Evolutionary conservation across 768 basidiomycete species (phyloP), one percentile per base, ranked within the genome.

Genomic region (Chlorophyllum brunneum): DNA sequence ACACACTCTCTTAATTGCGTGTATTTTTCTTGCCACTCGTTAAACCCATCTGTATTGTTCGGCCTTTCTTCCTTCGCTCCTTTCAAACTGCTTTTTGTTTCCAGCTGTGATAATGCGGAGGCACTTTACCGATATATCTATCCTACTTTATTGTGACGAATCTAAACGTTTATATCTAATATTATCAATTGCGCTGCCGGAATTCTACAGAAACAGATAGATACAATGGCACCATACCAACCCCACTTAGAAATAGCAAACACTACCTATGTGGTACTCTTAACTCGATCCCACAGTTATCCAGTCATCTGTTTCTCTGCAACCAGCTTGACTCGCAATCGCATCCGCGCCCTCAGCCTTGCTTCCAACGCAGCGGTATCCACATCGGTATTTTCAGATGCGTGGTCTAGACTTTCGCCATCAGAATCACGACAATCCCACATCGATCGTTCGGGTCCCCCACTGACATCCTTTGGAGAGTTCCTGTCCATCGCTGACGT

Each of bases 341-440:
- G 77, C 34, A 78, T 76, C 58, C 75, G 76, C 45, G 63, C 65
- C 46, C 79, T 76, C 56, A 82, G 66, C 50, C 65, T 68, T 42
- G 68, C 69, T 58, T 83, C 80, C 48, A 68, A 65, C 56, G 54
- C 58, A 27, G 54, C 59, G 45, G 64, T 51, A 60, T 67, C 61
- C 44, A 57, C 51, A 54, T 42, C 53, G 55, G 59, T 40, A 47
- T 30, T 41, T 33, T 40, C 47, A 56, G 59, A 48, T 36, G 48
- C 39, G 39, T 29, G 31, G 34, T 60, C 52, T 54, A 47, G 56
- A 55, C 57, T 57, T 51, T 43, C 48, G 4, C 49, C 44, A 53
- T 40, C 51, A 46, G 22, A 15, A 44, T 38, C 51, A 53, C 27
- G 51, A 46, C 27, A 29, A 53, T 54, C 45, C 47, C n/a, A 20